phyloP scores from a whole-genome alignment of 129 eudicot genomes.

The Tagetes erecta region DNA sequence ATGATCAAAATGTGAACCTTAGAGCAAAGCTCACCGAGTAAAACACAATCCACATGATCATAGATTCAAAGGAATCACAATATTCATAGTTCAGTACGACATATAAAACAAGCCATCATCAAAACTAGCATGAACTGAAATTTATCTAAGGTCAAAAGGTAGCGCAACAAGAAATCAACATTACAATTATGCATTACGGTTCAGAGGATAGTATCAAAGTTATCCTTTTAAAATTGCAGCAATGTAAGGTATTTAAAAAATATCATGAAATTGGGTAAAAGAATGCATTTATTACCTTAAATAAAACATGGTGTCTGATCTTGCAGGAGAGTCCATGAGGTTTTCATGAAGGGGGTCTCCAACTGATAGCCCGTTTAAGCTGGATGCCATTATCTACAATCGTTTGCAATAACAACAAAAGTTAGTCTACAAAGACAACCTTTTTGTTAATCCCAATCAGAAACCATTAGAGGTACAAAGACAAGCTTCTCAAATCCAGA shows the following conservation, averaged over 20 bases:
- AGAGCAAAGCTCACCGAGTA: slow-evolving; percentile 13
- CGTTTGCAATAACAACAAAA: too few relatives aligned
- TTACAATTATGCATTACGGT: neutral
- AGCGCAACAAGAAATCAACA: slow-evolving; percentile 6
- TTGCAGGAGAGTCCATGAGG: slow-evolving; percentile 83
- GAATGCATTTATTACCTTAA: slow-evolving; percentile 37
- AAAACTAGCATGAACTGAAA: slow-evolving; percentile 6
- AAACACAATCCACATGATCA: neutral
- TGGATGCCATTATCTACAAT: slow-evolving; percentile 94
- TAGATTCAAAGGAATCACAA: neutral
- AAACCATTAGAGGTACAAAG: neutral
- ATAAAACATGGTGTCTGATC: slow-evolving; percentile 71
- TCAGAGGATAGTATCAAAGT: neutral
- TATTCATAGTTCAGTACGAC: neutral
- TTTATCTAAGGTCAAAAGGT: neutral
- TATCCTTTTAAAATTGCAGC: neutral
- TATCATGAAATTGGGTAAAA: neutral
- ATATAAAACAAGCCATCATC: neutral
- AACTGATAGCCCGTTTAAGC: slow-evolving; percentile 89
- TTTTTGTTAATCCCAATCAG: slow-evolving; percentile 16
- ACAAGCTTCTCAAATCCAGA: neutral
- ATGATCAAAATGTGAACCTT: neutral
- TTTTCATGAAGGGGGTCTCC: slow-evolving; percentile 74
- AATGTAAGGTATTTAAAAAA: neutral
- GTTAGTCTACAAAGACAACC: neutral